Base-by-base conservation (phyloP, 495 filamentous ascomycete species). In the Venustampulla echinocandica region DNA sequence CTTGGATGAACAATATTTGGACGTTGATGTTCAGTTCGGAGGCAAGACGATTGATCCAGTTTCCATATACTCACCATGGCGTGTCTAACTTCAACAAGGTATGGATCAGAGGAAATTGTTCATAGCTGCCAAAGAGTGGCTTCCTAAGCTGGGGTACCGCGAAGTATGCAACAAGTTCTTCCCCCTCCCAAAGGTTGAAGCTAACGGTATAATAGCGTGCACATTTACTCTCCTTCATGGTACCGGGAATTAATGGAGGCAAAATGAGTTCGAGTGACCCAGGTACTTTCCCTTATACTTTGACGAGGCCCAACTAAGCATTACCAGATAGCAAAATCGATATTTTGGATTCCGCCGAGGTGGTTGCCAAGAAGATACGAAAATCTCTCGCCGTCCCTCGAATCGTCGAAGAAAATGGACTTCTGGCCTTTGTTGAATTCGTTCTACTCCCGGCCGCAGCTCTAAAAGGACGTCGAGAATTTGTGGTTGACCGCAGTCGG, bases 31-130 rank as follows among this genome's bases (percentile, higher is more conserved):
- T 1, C 82, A 98, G 53, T 83, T 81, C 38, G 84, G 84, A 7
- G 55, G n/a, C n/a, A n/a, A n/a, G n/a, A n/a, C n/a, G n/a, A n/a
- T n/a, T n/a, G n/a, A n/a, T n/a, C n/a, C n/a, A n/a, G n/a, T n/a
- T n/a, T n/a, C n/a, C n/a, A n/a, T n/a, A n/a, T n/a, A n/a, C n/a
- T n/a, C n/a, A n/a, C n/a, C n/a, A n/a, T n/a, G n/a, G n/a, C n/a
- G n/a, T n/a, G n/a, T n/a, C n/a, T n/a, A n/a, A n/a, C n/a, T n/a
- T n/a, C n/a, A n/a, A n/a, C n/a, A n/a, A n/a, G n/a, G 54, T 19
- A n/a, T 92, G 3, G 90, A 95, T 53, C 90, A 96, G 70, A 66
- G 90, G 25, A 98, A 98, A 61, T 76, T 97, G 22, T 98, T 97
- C 55, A 77, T 77, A 7, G 66, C 84, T 6, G 88, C 89, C 0